Evolutionary conservation across 2,329 filamentous ascomycete species (phyloP).

Genomic region (Tolypocladium nubicola): DNA sequence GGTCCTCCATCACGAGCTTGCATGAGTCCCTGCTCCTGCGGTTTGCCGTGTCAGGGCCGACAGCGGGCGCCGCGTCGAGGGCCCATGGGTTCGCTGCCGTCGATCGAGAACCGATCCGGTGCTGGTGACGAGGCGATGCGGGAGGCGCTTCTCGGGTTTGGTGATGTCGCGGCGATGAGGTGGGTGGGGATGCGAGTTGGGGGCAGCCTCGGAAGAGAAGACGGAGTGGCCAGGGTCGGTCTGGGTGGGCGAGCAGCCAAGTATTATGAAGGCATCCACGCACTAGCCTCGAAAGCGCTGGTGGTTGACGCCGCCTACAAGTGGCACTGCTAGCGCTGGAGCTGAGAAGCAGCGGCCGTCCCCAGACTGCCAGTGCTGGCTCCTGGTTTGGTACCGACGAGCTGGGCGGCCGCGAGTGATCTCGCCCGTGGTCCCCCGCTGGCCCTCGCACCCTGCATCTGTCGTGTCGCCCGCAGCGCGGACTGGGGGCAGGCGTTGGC

Average conservation of each 20-base stretch:
- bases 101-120: not conserved
- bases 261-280: slow-evolving; percentile 16
- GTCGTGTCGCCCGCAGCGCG: not conserved
- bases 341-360: slow-evolving; percentile 2
- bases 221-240: not conserved
- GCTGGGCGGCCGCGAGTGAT: not conserved
- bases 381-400: not conserved
- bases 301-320: slow-evolving; percentile 14
- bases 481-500: not conserved
- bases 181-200: not conserved
- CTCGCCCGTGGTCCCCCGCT: not conserved
- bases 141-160: not conserved
- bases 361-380: not conserved
- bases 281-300: slow-evolving; percentile 13
- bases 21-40: not conserved
- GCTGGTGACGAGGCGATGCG: not conserved
- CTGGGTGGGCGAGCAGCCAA: not conserved
- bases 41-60: not conserved
- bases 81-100: not conserved
- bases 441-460: not conserved
- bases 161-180: not conserved
- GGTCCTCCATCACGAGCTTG: not conserved
- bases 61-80: not conserved
- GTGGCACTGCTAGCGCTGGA: slow-evolving; percentile 10
- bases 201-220: not conserved